These are phyloP conservation scores for Ogataea degrootiae DNA, from an alignment of 805 yeast species.

Conservation along the genomic window DNA sequence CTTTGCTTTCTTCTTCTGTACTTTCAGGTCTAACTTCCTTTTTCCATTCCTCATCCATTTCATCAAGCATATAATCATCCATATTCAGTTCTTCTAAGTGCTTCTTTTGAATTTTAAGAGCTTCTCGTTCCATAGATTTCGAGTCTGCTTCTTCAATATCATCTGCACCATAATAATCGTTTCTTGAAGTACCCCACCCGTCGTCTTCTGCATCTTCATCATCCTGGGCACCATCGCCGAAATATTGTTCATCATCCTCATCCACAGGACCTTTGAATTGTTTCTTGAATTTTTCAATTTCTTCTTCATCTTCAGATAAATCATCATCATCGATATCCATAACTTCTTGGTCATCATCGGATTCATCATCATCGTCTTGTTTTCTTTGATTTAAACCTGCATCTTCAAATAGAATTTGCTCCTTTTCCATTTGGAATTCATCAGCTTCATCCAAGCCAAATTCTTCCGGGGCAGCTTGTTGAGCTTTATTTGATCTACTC, in stretches of 20 bases:
- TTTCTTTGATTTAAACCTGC: slow-evolving; percentile 39
- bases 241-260: slow-evolving; percentile 43
- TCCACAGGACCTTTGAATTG: slow-evolving; percentile 39
- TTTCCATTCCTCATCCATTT: slow-evolving; percentile 75
- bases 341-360: slow-evolving; percentile 30
- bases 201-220: slow-evolving; percentile 30
- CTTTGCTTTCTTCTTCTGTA: slow-evolving; percentile 25
- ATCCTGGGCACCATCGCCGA: slow-evolving; percentile 31
- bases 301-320: slow-evolving; percentile 50
- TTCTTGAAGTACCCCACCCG: slow-evolving; percentile 42
- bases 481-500: slow-evolving; percentile 1
- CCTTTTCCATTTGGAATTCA: slow-evolving; percentile 56
- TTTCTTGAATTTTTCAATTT: slow-evolving; percentile 31
- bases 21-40: slow-evolving; percentile 36
- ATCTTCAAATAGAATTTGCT: slow-evolving; percentile 49
- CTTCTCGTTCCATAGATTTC: slow-evolving; percentile 79
- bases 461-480: slow-evolving; percentile 27
- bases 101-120: slow-evolving; percentile 76
- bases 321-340: slow-evolving; percentile 32
- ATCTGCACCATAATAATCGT: slow-evolving; percentile 59
- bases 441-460: slow-evolving; percentile 65
- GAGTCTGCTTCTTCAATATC: slow-evolving; percentile 71
- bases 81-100: slow-evolving; percentile 72
- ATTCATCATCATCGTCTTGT: slow-evolving; percentile 26
- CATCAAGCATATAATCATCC: slow-evolving; percentile 76